Base-by-base conservation (phyloP, 2,329 filamentous ascomycete genomes). In the Tympanopsis confertula region DNA sequence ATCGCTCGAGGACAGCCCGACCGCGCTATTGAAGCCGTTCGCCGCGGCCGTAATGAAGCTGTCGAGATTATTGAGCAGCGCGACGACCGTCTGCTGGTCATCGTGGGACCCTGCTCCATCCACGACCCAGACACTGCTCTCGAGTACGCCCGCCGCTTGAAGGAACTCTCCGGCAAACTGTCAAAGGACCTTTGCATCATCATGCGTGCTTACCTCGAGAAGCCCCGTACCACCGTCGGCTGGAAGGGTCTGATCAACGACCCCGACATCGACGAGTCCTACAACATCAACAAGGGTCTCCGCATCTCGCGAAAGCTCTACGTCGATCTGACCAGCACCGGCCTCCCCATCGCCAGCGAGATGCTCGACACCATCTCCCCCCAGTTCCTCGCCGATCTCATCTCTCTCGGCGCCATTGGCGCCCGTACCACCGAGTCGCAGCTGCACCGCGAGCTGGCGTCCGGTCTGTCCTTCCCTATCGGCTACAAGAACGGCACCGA, bases 191-290 rank as follows among this genome's bases (percentile, higher is more conserved):
- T 98, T 35, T 80, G 80, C 59, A 84, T 98, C 58, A 80, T 98
- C 54, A 98, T 98, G 91, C 86, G 91, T 51, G 87, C 88, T 55
- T 98, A 98, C 74, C 82, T 98, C 37, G 91, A 98, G 71, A 98
- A 98, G 73, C 91, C 91, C 30, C 82, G 91, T 43, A 98, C 91
- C 36, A 98, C 91, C 1, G 88, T 98, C 36, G 91, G 91, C 56
- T 98, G 91, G 91, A 98, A 98, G 68, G 91, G 91, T 38, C 71
- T 98, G 59, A 95, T 98, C 72, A 98, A 98, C 64, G 91, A 98
- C 61, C 91, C 91, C 2, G 88, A 96, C 53, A 94, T 98, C 58
- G 86, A 98, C 61, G 82, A 91, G 59, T 91, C 82, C 55, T 98
- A 84, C 81, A 78, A 94, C 67, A 98, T 98, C 70, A 98, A 98